Base-by-base conservation (phyloP, 495 filamentous ascomycete genomes). In the Hypoxylon trugodes region DNA sequence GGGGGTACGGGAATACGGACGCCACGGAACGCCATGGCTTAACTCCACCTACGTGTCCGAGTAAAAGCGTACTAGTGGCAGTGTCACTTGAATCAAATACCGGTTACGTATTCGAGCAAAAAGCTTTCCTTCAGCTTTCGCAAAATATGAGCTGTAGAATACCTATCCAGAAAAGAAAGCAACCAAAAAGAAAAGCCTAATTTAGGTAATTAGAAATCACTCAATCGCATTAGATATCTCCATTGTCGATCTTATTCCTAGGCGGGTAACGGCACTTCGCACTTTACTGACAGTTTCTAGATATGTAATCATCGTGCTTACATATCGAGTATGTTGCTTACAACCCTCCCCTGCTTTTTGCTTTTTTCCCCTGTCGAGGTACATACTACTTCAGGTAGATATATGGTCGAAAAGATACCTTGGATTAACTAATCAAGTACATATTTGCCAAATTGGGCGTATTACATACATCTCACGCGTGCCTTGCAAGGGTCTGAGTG, bases 231-330 rank as follows among this genome's bases (percentile, higher is more conserved):
- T 16, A 41, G 8, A 15, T 28, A 60, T 26, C 32, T 3, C 8
- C 18, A 19, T 21, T 53, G 61, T 15, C 22, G 43, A 65, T 58
- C 61, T 18, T 25, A 37, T 48, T 33, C 53, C n/a, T 19, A 41
- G 50, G 18, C 2, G 18, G 33, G 12, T 15, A 16, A 49, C 49
- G 22, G 2, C 42, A n/a, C n/a, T n/a, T 51, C 55, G 49, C 55
- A 65, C 54, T 49, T 55, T 54, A 59, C 54, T 26, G 33, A 52
- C 53, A 49, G 13, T 45, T 43, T 32, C 25, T 13, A 18, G 50
- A 52, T 52, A 40, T 55, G 61, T 65, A 47, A 59, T 65, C 53
- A 41, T 22, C n/a, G 7, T 65, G 61, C 59, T 65, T 59, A 59
- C 43, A 55, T 51, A 59, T 19, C 30, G 30, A 52, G 32, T 26